Conservation (phyloP, 2,329 filamentous ascomycete genomes). For the Exutisphaerella laricina region DNA sequence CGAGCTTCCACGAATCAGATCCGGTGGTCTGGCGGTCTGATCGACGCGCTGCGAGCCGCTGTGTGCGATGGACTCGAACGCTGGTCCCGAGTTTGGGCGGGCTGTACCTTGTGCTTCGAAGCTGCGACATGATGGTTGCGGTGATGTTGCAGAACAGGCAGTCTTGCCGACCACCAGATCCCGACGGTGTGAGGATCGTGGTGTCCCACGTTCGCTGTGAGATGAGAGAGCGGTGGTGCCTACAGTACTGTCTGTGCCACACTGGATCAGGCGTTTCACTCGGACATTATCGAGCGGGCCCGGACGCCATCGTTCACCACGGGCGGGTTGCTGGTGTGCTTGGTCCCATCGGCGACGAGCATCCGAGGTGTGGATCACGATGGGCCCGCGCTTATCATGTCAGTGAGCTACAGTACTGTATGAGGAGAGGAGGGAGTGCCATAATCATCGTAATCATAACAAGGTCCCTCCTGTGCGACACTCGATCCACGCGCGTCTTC, state of each 20-base stretch:
- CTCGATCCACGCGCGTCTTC: too few species aligned
- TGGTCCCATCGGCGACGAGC: not conserved
- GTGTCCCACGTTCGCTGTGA: not conserved
- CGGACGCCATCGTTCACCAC: not conserved
- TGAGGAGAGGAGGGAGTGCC: too few species aligned
- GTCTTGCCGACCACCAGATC: too few species aligned
- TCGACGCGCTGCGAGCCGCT: constrained; percentile 2
- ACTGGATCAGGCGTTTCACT: not conserved
- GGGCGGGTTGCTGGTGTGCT: not conserved
- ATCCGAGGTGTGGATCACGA: constrained; percentile 1
- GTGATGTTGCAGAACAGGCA: too few species aligned
- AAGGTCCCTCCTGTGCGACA: too few species aligned
- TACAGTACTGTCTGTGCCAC: not conserved
- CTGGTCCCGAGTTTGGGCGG: not conserved
- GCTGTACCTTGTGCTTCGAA: too few species aligned
- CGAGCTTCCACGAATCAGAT: too few species aligned
- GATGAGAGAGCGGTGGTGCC: not conserved
- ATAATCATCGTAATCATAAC: too few species aligned
- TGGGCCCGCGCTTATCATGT: constrained; percentile 3
- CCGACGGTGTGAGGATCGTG: too few species aligned
- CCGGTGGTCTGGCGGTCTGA: not conserved
- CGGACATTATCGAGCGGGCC: not conserved
- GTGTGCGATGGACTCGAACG: not conserved
- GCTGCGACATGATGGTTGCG: too few species aligned
- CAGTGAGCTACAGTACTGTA: not conserved